Evolutionary conservation across 1,284 basidiomycete genomes (phyloP).

Genomic region (Ceraceosorus bombacis): DNA sequence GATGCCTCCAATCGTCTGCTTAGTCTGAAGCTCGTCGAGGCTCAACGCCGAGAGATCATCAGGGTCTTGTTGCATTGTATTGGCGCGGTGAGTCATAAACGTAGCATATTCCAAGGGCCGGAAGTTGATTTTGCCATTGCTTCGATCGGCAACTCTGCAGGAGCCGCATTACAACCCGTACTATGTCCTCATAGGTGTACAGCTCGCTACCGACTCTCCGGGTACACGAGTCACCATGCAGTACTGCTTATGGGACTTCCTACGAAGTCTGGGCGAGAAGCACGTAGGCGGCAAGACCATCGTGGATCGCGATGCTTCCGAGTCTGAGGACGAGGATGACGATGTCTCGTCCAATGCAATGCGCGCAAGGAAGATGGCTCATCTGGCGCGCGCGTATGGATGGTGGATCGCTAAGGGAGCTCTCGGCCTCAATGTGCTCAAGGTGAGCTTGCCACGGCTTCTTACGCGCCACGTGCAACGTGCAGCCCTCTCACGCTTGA

Average conservation of each 20-base stretch:
- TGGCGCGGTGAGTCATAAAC: conserved; percentile 50
- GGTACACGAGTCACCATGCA: conserved; percentile 86
- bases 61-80: conserved; percentile 87
- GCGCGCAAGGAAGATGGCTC: conserved; percentile 54
- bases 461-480: neutral
- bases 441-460: conserved; percentile 55
- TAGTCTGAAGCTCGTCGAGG: conserved; percentile 73
- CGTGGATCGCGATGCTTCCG: conserved; percentile 55
- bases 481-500: neutral
- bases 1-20: conserved; percentile 82
- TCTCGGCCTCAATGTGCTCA: conserved; percentile 67
- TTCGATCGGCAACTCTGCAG: conserved; percentile 50
- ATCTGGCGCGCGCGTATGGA: conserved; percentile 67
- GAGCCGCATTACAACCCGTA: conserved; percentile 91
- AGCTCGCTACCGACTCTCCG: conserved; percentile 48
- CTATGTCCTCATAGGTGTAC: conserved; percentile 69
- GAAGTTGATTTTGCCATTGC: too few relatives aligned
- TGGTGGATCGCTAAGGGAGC: conserved; percentile 75
- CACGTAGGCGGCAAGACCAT: conserved; percentile 56
- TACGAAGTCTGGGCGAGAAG: conserved; percentile 79
- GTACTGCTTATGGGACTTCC: conserved; percentile 93
- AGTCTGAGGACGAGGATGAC: conserved; percentile 51
- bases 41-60: conserved; percentile 88
- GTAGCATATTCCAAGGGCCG: too few relatives aligned
- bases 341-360: neutral